These are phyloP conservation scores for Beauveria sp. DNA, from an alignment of 2,329 filamentous ascomycete genomes.

Conservation along the genomic window DNA sequence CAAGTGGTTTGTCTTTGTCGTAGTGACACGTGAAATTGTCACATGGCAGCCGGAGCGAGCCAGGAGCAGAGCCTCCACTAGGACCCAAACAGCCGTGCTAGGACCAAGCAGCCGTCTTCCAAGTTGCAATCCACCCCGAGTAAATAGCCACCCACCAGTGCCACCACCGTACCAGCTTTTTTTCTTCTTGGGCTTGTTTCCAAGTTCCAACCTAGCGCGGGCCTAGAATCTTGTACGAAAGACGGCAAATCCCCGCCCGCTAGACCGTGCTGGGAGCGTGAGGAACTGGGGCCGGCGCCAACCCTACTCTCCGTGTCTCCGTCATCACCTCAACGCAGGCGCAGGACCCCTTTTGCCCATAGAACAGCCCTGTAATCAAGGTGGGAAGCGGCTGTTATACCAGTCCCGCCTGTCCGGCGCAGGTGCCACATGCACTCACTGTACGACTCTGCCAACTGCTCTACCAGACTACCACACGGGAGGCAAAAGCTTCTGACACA, in stretches of 20 bases:
- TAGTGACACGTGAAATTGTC: constrained; percentile 13
- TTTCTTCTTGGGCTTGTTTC: background rate
- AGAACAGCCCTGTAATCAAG: background rate
- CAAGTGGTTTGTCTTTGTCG: constrained; percentile 6
- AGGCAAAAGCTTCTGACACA: constrained; percentile 1
- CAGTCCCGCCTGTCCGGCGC: constrained; percentile 4
- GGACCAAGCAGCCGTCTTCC: constrained; percentile 4
- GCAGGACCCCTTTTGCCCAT: constrained; percentile 1
- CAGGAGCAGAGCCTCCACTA: background rate
- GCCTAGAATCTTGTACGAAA: background rate
- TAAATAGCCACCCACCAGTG: background rate
- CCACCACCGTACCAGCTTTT: background rate
- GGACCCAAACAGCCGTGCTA: background rate
- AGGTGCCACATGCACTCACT: constrained; percentile 5
- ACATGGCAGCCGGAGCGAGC: constrained; percentile 9
- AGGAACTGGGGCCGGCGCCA: constrained; percentile 10
- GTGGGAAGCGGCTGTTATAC: constrained; percentile 5
- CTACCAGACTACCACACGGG: background rate
- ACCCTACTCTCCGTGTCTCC: constrained; percentile 12
- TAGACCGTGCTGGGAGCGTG: background rate
- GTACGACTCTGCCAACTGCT: background rate
- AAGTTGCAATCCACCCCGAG: background rate
- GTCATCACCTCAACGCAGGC: constrained; percentile 2
- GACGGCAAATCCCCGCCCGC: constrained; percentile 7
- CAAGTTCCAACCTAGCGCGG: background rate